Conservation (phyloP, 371 early-diverging fungal species). For the Rhizomucor pusillus region DNA sequence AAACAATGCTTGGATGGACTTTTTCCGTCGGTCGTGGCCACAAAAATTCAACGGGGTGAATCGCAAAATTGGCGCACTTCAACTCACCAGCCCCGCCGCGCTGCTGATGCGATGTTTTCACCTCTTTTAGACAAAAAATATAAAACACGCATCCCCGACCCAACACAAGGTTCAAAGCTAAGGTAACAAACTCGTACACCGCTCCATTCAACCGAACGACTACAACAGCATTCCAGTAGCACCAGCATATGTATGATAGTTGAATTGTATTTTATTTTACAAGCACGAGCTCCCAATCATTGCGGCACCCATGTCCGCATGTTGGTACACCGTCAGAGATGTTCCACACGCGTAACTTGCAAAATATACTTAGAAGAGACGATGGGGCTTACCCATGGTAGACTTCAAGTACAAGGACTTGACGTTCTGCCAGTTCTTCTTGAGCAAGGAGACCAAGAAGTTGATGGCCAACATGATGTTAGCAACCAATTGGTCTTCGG, state of each 20-base stretch:
- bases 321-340: conserved; percentile 22
- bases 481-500: conserved; percentile 91
- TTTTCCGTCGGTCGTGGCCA: no score
- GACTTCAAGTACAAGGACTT: conserved; percentile 98
- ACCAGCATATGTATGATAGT: conserved; percentile 1
- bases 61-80: no score
- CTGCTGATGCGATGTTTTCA: no score
- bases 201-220: no score
- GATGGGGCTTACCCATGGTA: conserved; percentile 95
- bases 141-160: no score
- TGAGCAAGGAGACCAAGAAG: conserved; percentile 96
- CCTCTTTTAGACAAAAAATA: no score
- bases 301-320: conserved; percentile 17
- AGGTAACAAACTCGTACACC: no score
- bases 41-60: no score
- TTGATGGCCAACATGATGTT: conserved; percentile 99
- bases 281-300: conserved; percentile 16
- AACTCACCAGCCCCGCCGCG: no score
- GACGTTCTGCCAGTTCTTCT: conserved; percentile 99
- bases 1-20: no score
- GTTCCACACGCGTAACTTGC: conserved; percentile 2
- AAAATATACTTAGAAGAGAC: conserved; percentile 64
- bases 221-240: no score
- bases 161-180: no score
- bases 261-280: conserved; percentile 11